phyloP scores from a whole-genome alignment of 2,329 filamentous ascomycete species.

The Ambrosiella beaveri region DNA sequence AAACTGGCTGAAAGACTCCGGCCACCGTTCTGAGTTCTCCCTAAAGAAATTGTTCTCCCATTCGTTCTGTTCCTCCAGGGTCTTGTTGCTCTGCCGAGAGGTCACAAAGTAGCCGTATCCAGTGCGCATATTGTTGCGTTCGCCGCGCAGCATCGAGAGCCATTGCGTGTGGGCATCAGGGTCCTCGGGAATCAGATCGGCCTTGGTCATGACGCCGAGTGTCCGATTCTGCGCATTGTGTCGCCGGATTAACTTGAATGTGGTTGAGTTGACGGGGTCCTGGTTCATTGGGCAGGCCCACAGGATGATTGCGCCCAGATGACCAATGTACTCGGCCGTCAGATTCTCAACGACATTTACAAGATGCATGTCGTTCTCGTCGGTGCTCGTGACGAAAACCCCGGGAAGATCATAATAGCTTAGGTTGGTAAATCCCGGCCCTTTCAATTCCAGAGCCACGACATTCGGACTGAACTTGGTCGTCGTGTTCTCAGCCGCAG shows the following conservation, averaged over 20 bases:
- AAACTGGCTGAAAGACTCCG: conserved; percentile 29
- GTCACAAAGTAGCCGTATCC: conserved; percentile 69
- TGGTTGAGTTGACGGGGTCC: conserved; percentile 59
- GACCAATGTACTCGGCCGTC: conserved; percentile 49
- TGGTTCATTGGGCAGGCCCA: conserved; percentile 62
- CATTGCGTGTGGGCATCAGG: conserved; percentile 36
- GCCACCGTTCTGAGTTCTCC: conserved; percentile 27
- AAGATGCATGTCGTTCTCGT: conserved; percentile 47
- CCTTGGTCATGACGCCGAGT: conserved; percentile 69
- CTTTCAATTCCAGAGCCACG: conserved; percentile 58
- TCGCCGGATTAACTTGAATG: conserved; percentile 44
- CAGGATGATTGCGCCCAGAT: conserved; percentile 56
- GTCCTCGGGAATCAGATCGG: conserved; percentile 47
- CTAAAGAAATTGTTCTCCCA: conserved; percentile 39
- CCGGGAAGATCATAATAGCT: conserved; percentile 79
- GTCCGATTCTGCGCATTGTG: conserved; percentile 41
- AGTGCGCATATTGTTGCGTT: conserved; percentile 36
- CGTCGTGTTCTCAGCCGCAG: conserved; percentile 27
- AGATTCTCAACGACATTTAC: conserved; percentile 57
- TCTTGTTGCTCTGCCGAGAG: conserved; percentile 42
- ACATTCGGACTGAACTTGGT: conserved; percentile 71
- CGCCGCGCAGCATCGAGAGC: conserved; percentile 42
- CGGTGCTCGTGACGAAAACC: conserved; percentile 53
- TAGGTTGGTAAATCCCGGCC: conserved; percentile 51
- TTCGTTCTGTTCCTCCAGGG: conserved; percentile 32